Conservation (phyloP, 2,329 filamentous ascomycete species). For the Nigrograna mackinnonii region DNA sequence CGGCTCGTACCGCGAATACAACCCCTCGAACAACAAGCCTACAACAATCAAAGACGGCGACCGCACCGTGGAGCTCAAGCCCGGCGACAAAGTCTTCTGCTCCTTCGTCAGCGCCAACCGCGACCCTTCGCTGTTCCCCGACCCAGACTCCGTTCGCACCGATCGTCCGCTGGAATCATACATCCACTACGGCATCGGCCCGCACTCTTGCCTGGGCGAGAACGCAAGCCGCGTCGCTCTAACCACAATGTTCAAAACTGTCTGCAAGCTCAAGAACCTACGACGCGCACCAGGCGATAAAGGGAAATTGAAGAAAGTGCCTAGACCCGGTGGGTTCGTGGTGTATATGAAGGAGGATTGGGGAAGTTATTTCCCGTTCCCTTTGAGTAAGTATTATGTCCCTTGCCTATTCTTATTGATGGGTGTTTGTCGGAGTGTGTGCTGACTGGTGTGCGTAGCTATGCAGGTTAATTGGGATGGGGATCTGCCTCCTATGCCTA, state of each 20-base stretch:
- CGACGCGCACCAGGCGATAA: slow-evolving; percentile 65
- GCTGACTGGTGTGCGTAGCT: background rate
- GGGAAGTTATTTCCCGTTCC: slow-evolving; percentile 22
- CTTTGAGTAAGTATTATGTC: slow-evolving; percentile 10
- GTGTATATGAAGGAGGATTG: slow-evolving; percentile 19
- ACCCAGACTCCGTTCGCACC: slow-evolving; percentile 64
- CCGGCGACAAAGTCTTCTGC: slow-evolving; percentile 65
- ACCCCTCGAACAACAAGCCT: slow-evolving; percentile 37
- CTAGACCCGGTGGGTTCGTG: slow-evolving; percentile 25
- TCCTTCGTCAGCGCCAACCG: slow-evolving; percentile 54
- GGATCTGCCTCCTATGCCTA: slow-evolving; percentile 8
- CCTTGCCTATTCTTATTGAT: no score
- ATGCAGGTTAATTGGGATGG: slow-evolving; percentile 14
- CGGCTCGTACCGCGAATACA: slow-evolving; percentile 59
- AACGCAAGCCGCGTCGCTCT: slow-evolving; percentile 65
- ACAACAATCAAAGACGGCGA: slow-evolving; percentile 57
- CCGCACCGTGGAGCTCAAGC: slow-evolving; percentile 42
- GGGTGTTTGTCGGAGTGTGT: no score
- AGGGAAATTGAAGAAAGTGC: slow-evolving; percentile 69
- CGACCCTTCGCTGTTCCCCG: slow-evolving; percentile 55
- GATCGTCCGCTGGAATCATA: slow-evolving; percentile 67
- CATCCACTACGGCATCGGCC: slow-evolving; percentile 65
- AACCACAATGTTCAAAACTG: slow-evolving; percentile 68
- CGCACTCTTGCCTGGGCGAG: slow-evolving; percentile 65
- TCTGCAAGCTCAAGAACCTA: slow-evolving; percentile 65